Conservation (phyloP, 768 basidiomycete species). For the Tylopilus vinaceipallidus region DNA sequence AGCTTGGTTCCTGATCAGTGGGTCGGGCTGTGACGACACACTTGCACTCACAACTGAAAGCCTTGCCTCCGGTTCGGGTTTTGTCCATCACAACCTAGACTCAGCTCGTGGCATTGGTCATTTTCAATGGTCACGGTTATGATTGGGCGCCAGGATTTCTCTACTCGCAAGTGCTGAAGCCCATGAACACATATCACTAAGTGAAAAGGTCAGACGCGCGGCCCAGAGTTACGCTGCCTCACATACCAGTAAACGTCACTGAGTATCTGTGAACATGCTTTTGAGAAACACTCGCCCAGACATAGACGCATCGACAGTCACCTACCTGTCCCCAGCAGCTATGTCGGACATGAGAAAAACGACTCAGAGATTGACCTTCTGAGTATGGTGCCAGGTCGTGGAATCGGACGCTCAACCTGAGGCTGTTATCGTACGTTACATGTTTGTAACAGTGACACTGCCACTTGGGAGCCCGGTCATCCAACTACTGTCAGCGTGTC, state of each 20-base stretch:
- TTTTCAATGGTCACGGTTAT: conserved; percentile 55
- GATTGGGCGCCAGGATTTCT: conserved; percentile 68
- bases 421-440: too few relatives aligned
- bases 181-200: conserved; percentile 42
- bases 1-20: conserved; percentile 30
- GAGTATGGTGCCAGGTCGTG: too few relatives aligned
- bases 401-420: too few relatives aligned
- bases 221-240: not conserved
- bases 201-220: not conserved
- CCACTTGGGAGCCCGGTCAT: too few relatives aligned
- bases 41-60: conserved; percentile 48
- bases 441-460: too few relatives aligned
- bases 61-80: conserved; percentile 60
- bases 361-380: too few relatives aligned
- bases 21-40: not conserved
- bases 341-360: too few relatives aligned
- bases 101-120: conserved; percentile 50
- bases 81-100: conserved; percentile 67
- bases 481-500: too few relatives aligned
- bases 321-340: not conserved
- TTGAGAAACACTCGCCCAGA: not conserved
- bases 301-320: not conserved
- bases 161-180: conserved; percentile 45
- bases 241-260: conserved; percentile 17
- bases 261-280: too few relatives aligned